Evolutionary conservation across 2,329 filamentous ascomycete genomes (phyloP).

Genomic region (Talaromyces sp.): DNA sequence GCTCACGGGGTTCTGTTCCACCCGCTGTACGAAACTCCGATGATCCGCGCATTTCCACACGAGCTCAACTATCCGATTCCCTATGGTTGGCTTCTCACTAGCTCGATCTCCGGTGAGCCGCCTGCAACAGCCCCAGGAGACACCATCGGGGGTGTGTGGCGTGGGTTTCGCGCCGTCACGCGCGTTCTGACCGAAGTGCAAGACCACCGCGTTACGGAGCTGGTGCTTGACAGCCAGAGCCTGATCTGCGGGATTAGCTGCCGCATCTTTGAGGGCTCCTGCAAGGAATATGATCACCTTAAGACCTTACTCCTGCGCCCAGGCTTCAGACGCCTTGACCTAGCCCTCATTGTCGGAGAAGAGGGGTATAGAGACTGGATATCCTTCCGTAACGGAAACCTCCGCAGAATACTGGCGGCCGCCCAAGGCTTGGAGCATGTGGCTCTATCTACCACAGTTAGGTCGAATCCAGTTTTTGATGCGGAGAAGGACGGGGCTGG

Average conservation of each 20-base stretch:
- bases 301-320: slow-evolving; percentile 17
- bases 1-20: slow-evolving; percentile 31
- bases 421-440: background rate
- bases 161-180: slow-evolving; percentile 26
- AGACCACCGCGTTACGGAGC: slow-evolving; percentile 24
- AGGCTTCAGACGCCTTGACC: slow-evolving; percentile 22
- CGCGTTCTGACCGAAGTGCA: slow-evolving; percentile 18
- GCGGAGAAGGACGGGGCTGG: background rate
- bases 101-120: background rate
- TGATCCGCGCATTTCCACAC: slow-evolving; percentile 34
- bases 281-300: slow-evolving; percentile 20
- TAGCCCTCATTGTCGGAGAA: slow-evolving; percentile 17
- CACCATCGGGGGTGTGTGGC: slow-evolving; percentile 15
- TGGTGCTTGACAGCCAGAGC: slow-evolving; percentile 27
- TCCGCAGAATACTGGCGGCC: background rate
- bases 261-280: slow-evolving; percentile 22
- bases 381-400: slow-evolving; percentile 8
- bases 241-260: slow-evolving; percentile 27
- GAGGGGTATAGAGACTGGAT: background rate
- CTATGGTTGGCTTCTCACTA: slow-evolving; percentile 22
- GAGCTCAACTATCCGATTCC: slow-evolving; percentile 37
- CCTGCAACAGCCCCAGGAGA: slow-evolving; percentile 8
- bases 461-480: background rate
- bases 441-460: background rate
- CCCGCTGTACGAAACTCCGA: slow-evolving; percentile 39